phyloP scores from a whole-genome alignment of 169 alveolate species.

The Plasmodium fragile region DNA sequence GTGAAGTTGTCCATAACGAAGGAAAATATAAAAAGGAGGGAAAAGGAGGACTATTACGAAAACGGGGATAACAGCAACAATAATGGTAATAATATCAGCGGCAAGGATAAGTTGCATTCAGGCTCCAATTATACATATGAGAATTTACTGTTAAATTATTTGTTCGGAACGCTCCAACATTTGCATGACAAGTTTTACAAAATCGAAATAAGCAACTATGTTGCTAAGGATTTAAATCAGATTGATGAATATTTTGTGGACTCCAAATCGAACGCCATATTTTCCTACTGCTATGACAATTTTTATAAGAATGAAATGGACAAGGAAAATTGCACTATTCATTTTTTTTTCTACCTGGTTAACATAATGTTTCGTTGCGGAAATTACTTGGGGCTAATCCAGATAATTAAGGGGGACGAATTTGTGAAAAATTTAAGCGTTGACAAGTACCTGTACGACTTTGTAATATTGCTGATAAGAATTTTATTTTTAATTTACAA shows the following conservation, averaged over 20 bases:
- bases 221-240: constrained; percentile 64
- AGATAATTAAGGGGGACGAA: constrained; percentile 59
- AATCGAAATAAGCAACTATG: constrained; percentile 70
- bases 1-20: constrained; percentile 65
- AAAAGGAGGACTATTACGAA: constrained; percentile 36
- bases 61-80: neutral
- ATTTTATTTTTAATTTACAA: constrained; percentile 64
- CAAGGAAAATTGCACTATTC: constrained; percentile 65
- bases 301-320: constrained; percentile 76
- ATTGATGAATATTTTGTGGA: constrained; percentile 68
- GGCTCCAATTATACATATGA: constrained; percentile 39
- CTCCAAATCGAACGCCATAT: constrained; percentile 55
- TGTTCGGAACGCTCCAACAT: constrained; percentile 74
- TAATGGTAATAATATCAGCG: neutral
- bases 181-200: constrained; percentile 74
- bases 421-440: constrained; percentile 40
- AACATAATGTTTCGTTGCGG: constrained; percentile 76
- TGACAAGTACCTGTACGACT: constrained; percentile 52
- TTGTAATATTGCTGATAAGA: constrained; percentile 67
- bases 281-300: constrained; percentile 72
- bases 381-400: constrained; percentile 71
- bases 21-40: constrained; percentile 49
- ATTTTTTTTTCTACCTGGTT: constrained; percentile 61
- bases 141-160: constrained; percentile 51
- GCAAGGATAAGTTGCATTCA: neutral